Evolutionary conservation across 1,284 basidiomycete genomes (phyloP), one percentile per base, ranked within the genome.

Genomic region (Grifola frondosa): DNA sequence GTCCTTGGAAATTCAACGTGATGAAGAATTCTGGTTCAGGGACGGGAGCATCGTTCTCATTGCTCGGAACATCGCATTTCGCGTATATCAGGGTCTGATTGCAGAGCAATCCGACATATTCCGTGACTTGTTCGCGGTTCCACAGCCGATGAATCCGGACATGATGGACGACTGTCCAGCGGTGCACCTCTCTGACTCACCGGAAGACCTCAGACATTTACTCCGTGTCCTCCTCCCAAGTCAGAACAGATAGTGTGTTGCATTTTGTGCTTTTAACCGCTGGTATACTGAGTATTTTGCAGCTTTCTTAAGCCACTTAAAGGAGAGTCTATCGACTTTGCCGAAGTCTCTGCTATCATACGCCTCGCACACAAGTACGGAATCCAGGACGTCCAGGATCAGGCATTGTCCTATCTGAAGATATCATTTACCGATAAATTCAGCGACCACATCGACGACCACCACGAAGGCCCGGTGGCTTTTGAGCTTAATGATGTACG

Each of bases 31-130:
- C 6, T 60, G 57, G 57, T 53, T 37, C 30, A 42, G 47, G 6
- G 60, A 61, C 25, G 58, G 60, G 1, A 60, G 51, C 33, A 24
- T 61, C n/a, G 40, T 61, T 10, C 41, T 60, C 21, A 28, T 54
- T 9, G 45, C 58, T 2, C 40, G 37, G 13, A 33, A 29, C n/a
- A 37, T 30, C 20, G 43, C 22, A 5, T 60, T 57, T 35, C 42
- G 50, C n/a, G 56, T 59, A 1, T 49, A 55, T 38, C 46, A 33
- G 20, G 40, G 50, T 19, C n/a, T 56, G 15, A 44, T 60, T 9
- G 20, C 40, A 4, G 40, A 44, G 12, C 48, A 50, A 29, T 61
- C 56, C 3, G 35, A 43, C 8, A 48, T 60, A 15, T 57, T 61
- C 34, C 43, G 38, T 6, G 56, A 54, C 25, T 44, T 61, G 26